phyloP scores from a whole-genome alignment of 805 yeast genomes.

The Candida ulmi region DNA sequence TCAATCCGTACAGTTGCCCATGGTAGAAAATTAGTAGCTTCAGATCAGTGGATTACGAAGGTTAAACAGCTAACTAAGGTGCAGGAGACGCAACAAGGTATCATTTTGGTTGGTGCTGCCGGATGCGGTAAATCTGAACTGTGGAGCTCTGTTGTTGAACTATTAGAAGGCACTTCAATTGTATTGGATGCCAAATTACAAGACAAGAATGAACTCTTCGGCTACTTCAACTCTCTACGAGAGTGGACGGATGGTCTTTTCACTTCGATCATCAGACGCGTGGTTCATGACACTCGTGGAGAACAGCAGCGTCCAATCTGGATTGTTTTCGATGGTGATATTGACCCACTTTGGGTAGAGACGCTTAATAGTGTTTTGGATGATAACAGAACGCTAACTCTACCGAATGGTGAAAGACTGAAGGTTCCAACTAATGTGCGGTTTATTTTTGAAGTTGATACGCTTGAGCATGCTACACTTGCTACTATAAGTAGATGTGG shows the following conservation, averaged over 20 bases:
- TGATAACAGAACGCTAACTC: constrained; percentile 74
- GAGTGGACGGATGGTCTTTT: constrained; percentile 93
- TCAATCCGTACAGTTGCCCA: constrained; percentile 25
- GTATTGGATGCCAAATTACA: constrained; percentile 73
- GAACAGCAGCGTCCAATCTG: constrained; percentile 54
- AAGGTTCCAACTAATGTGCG: constrained; percentile 57
- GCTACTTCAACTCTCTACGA: constrained; percentile 61
- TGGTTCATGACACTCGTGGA: constrained; percentile 51
- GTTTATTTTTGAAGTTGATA: constrained; percentile 73
- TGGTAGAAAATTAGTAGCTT: constrained; percentile 26
- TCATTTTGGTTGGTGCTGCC: constrained; percentile 72
- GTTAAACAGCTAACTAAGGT: constrained; percentile 57
- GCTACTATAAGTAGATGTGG: constrained; percentile 95
- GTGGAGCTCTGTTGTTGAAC: constrained; percentile 43
- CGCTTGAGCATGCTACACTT: constrained; percentile 64
- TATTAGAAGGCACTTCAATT: constrained; percentile 26
- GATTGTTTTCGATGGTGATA: constrained; percentile 88
- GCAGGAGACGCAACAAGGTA: constrained; percentile 63
- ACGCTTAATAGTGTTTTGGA: constrained; percentile 85
- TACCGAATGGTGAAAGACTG: constrained; percentile 87
- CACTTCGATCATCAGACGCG: constrained; percentile 57
- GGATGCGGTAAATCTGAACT: constrained; percentile 69
- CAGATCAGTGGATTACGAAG: constrained; percentile 46
- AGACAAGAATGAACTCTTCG: constrained; percentile 61
- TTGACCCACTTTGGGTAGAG: constrained; percentile 94